Evolutionary conservation across 2,329 filamentous ascomycete genomes (phyloP).

Genomic region (Exophiala xenobiotica): DNA sequence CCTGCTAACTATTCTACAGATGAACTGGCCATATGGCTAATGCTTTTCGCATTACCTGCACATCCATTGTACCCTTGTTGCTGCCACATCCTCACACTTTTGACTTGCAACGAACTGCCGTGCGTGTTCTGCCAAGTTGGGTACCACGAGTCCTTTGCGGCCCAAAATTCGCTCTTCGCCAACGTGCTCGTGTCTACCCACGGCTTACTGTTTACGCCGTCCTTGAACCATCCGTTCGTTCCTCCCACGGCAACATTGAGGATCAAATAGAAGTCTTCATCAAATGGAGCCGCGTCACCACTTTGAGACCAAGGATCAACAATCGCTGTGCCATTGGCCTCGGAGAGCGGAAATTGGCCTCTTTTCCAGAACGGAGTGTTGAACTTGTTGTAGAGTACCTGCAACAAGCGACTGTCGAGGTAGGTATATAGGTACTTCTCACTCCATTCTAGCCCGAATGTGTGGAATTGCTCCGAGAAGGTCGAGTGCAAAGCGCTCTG

Average conservation of each 20-base stretch:
- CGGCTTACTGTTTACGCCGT: conserved; percentile 69
- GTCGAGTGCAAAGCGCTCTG: conserved; percentile 71
- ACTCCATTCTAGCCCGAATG: conserved; percentile 80
- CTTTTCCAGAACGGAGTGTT: conserved; percentile 66
- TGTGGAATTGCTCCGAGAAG: conserved; percentile 68
- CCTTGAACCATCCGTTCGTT: conserved; percentile 81
- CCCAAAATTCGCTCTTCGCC: conserved; percentile 75
- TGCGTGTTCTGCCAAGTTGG: conserved; percentile 64
- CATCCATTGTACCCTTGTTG: conserved; percentile 32
- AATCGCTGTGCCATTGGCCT: conserved; percentile 65
- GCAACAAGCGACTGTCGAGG: conserved; percentile 74
- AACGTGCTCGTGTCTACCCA: conserved; percentile 70
- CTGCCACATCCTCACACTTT: conserved; percentile 68
- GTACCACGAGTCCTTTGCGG: conserved; percentile 62
- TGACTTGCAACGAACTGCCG: conserved; percentile 65
- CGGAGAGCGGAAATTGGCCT: conserved; percentile 64
- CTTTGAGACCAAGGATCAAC: conserved; percentile 63
- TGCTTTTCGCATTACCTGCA: neutral
- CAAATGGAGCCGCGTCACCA: conserved; percentile 67
- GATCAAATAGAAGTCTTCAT: conserved; percentile 73
- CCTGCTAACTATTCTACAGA: no score
- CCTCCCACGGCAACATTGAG: conserved; percentile 73
- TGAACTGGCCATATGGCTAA: no score
- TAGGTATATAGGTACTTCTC: conserved; percentile 88
- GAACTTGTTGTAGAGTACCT: conserved; percentile 78